phyloP scores from a whole-genome alignment of 129 eudicot genomes.

The Ambrosia trifida region DNA sequence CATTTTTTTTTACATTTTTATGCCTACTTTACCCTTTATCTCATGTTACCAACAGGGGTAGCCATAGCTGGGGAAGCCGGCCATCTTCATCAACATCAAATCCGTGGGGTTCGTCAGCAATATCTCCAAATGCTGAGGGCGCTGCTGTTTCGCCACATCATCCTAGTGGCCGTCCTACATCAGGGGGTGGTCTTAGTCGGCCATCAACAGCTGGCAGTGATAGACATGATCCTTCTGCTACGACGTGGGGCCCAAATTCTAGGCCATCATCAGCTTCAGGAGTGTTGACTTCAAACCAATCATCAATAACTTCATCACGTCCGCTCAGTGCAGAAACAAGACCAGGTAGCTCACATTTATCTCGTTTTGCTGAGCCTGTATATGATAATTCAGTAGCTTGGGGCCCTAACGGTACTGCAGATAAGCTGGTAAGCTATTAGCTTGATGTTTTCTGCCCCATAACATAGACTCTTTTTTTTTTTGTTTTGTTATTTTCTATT shows the following conservation, averaged over 20 bases:
- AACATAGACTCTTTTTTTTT: constrained; percentile 1
- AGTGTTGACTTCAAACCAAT: constrained; percentile 49
- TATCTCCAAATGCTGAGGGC: constrained; percentile 74
- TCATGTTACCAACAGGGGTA: constrained; percentile 61
- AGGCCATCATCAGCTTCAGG: constrained; percentile 96
- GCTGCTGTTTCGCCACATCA: constrained; percentile 63
- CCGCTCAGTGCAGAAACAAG: constrained; percentile 97
- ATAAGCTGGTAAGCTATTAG: constrained; percentile 62
- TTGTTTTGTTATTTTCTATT: neutral
- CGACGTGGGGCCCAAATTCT: constrained; percentile 79
- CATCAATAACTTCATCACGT: constrained; percentile 64
- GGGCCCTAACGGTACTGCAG: constrained; percentile 60
- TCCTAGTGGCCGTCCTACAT: constrained; percentile 80
- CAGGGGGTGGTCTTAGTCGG: constrained; percentile 92
- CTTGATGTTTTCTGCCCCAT: neutral
- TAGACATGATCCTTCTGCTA: constrained; percentile 56
- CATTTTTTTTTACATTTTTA: neutral
- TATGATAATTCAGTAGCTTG: constrained; percentile 61
- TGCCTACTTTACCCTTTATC: neutral
- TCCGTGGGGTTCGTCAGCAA: constrained; percentile 78
- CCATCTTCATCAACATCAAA: constrained; percentile 79
- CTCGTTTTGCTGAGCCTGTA: constrained; percentile 88
- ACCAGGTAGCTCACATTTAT: constrained; percentile 91
- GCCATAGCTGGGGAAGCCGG: constrained; percentile 90
- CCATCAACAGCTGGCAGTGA: constrained; percentile 98